These are phyloP conservation scores for Urochloa ruziziensis DNA, from an alignment of 176 grass and related monocot species.

Conservation along the genomic window DNA sequence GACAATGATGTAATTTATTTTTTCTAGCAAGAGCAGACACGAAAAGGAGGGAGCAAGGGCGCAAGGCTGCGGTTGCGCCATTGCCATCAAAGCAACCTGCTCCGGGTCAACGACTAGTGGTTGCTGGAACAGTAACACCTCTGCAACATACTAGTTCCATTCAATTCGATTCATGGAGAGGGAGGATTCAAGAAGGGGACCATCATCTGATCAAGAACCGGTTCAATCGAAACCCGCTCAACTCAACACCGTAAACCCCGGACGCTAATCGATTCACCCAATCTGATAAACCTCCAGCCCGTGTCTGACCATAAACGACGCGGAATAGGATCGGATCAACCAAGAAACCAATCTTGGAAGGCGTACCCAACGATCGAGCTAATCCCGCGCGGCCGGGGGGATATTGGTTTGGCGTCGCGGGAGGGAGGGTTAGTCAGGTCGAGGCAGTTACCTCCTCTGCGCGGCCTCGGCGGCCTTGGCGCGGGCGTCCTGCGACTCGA, in stretches of 20 bases:
- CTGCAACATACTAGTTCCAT: neutral
- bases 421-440: too few species aligned
- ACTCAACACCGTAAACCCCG: neutral
- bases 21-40: neutral
- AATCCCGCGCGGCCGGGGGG: neutral
- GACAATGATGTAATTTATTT: neutral
- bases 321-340: neutral
- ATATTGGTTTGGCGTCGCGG: too few species aligned
- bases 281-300: neutral
- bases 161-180: neutral
- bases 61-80: neutral
- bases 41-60: neutral
- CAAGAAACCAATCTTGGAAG: neutral
- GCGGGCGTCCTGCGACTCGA: conserved; percentile 75
- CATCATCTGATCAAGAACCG: neutral
- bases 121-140: neutral
- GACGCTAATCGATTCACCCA: neutral
- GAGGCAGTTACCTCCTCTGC: conserved; percentile 55
- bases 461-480: conserved; percentile 83
- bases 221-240: neutral
- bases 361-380: neutral
- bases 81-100: neutral
- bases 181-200: neutral
- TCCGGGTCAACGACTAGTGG: neutral
- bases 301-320: neutral